phyloP scores from a whole-genome alignment of 306 rosid species.

The Cyamopsis tetragonoloba region DNA sequence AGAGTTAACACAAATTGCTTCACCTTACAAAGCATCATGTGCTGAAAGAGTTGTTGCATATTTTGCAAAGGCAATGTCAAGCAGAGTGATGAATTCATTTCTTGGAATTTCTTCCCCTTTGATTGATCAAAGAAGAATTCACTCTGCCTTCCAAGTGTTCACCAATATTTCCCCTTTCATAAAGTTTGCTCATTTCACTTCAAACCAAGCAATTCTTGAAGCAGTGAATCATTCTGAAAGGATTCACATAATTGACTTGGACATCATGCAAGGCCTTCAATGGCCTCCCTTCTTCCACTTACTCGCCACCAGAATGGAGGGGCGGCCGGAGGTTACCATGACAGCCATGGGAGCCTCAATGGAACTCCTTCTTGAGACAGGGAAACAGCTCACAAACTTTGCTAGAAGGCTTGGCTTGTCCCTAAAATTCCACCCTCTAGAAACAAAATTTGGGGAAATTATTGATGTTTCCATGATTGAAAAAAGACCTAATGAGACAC shows the following conservation, averaged over 20 bases:
- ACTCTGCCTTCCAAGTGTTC: conserved; percentile 63
- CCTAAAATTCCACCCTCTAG: conserved; percentile 60
- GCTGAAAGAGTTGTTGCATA: conserved; percentile 79
- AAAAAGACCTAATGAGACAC: conserved; percentile 43
- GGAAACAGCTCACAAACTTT: conserved; percentile 57
- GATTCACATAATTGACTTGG: conserved; percentile 76
- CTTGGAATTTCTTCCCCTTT: conserved; percentile 61
- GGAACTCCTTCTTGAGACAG: conserved; percentile 65
- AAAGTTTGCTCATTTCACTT: conserved; percentile 82
- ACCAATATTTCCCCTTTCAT: conserved; percentile 75
- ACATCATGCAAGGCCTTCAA: conserved; percentile 89
- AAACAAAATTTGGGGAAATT: conserved; percentile 45
- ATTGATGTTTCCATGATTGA: conserved; percentile 50
- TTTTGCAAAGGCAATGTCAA: conserved; percentile 70
- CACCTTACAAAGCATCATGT: conserved; percentile 73
- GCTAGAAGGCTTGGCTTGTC: conserved; percentile 63
- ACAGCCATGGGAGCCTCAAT: conserved; percentile 66
- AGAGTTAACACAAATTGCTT: conserved; percentile 61
- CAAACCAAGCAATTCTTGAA: conserved; percentile 85
- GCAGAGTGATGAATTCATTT: conserved; percentile 70
- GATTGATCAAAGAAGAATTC: conserved; percentile 47
- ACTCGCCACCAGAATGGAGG: conserved; percentile 62
- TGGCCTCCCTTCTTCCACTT: conserved; percentile 90
- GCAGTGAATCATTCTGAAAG: conserved; percentile 46
- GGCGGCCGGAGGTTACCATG: conserved; percentile 55